Conservation (phyloP, 805 yeast species). For the Scheffersomyces amazonensis region DNA sequence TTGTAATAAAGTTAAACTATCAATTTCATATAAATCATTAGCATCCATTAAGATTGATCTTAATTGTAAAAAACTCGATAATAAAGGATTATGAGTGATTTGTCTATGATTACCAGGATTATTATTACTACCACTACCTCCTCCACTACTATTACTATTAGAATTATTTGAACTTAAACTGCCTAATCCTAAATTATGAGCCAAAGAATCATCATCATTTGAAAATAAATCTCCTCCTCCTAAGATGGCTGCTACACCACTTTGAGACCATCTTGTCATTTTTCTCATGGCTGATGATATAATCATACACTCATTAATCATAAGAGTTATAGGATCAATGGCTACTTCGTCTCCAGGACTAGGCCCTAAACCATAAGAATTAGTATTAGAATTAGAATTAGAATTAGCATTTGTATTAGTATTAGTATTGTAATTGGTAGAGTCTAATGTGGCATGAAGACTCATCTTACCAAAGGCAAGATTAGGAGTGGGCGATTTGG, state of each 20-base stretch:
- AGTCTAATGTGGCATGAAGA: background rate
- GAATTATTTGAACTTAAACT: conserved; percentile 5
- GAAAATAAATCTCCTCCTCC: conserved; percentile 56
- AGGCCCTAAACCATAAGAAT: background rate
- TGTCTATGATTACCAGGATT: conserved; percentile 2
- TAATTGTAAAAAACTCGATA: conserved; percentile 77
- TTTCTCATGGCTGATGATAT: conserved; percentile 89
- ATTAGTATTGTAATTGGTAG: background rate
- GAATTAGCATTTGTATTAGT: too few relatives aligned
- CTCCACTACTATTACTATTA: background rate
- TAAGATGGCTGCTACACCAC: conserved; percentile 81
- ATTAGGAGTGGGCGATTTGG: conserved; percentile 6
- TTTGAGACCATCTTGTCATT: conserved; percentile 59
- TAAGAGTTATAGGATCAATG: conserved; percentile 76
- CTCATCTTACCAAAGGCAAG: background rate
- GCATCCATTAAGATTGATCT: conserved; percentile 65
- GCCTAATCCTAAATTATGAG: conserved; percentile 20
- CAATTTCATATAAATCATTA: conserved; percentile 51
- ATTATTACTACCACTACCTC: conserved; percentile 3
- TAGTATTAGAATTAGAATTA: too few relatives aligned
- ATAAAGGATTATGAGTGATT: conserved; percentile 49
- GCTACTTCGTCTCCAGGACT: conserved; percentile 31
- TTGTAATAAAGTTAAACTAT: conserved; percentile 69
- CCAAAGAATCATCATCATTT: conserved; percentile 14
- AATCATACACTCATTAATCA: conserved; percentile 83